These are phyloP conservation scores for Cutaneotrichosporon mucoides DNA, from an alignment of 1,284 basidiomycete species.

Conservation along the genomic window DNA sequence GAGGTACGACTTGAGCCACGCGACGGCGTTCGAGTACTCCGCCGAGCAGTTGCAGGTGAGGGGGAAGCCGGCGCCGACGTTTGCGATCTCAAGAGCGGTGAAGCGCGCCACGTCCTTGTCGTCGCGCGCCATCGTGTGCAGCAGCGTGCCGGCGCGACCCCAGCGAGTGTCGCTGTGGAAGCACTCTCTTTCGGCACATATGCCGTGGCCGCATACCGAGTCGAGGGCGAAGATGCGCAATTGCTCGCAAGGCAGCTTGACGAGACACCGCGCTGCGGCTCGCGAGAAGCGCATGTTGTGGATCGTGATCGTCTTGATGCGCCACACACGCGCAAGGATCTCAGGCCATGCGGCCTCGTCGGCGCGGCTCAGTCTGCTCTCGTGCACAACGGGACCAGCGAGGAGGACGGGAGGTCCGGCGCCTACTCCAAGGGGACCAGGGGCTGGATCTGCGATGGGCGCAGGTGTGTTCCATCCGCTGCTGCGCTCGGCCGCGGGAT, in stretches of 20 bases:
- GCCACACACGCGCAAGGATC: background rate
- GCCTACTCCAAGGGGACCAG: too few relatives aligned
- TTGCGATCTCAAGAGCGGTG: background rate
- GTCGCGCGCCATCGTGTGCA: background rate
- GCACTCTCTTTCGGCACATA: background rate
- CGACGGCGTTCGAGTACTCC: background rate
- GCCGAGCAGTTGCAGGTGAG: background rate
- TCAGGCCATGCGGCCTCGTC: background rate
- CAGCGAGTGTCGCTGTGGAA: background rate
- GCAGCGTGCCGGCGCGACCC: background rate
- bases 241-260: background rate
- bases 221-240: background rate
- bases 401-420: too few relatives aligned
- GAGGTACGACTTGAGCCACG: background rate
- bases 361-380: background rate
- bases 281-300: slow-evolving; percentile 1
- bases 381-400: too few relatives aligned
- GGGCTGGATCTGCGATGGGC: too few relatives aligned
- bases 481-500: background rate
- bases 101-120: background rate
- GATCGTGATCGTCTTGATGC: background rate
- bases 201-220: background rate
- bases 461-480: too few relatives aligned
- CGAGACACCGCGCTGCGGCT: background rate
- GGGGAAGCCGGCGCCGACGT: background rate